Evolutionary conservation across 2,329 filamentous ascomycete genomes (phyloP), one percentile per base, ranked within the genome.

Genomic region (Mollisia scopiformis): DNA sequence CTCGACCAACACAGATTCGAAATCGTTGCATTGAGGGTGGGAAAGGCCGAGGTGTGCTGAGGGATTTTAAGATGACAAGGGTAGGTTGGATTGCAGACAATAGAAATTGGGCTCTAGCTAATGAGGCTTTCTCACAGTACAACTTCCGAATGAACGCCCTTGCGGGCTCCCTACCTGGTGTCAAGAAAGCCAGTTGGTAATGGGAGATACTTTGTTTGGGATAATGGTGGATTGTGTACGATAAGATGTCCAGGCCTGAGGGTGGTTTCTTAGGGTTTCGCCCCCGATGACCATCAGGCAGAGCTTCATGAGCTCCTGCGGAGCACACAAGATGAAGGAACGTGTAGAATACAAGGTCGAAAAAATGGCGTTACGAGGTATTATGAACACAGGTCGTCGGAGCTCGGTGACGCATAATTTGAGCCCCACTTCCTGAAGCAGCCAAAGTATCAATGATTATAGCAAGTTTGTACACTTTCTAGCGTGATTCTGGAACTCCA

Each of bases 141-240:
- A 92, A 94, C 80, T 99, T 99, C 81, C 87, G 95, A 75, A 81
- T 95, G 78, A 89, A 97, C 76, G 95, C 95, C 19, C 79, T 97
- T 65, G 88, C 85, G 31, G 95, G 95, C 54, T 87, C 92, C 63
- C 75, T 99, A 56, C 94, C 95, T 0, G 95, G 95, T 71, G 95
- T 99, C 58, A 92, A 89, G 84, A 96, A 96, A 82, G 95, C 95
- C 53, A 96, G 91, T 78, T 99, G 95, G 95, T 99, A 91, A 64
- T 10, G 51, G 14, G 19, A 8, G n/a, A 41, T 23, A 30, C 47
- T 13, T 10, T 43, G 39, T 16, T 4, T 43, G 4, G 16, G 10
- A 27, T 14, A 11, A 14, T 11, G 43, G 10, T 14, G 43, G 43
- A 47, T 23, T n/a, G 25, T 47, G 43, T 47, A 47, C 43, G 28